Conservation (phyloP, 23 red algal genomes). For the Cyanidiococcus yangmingshanensis region DNA sequence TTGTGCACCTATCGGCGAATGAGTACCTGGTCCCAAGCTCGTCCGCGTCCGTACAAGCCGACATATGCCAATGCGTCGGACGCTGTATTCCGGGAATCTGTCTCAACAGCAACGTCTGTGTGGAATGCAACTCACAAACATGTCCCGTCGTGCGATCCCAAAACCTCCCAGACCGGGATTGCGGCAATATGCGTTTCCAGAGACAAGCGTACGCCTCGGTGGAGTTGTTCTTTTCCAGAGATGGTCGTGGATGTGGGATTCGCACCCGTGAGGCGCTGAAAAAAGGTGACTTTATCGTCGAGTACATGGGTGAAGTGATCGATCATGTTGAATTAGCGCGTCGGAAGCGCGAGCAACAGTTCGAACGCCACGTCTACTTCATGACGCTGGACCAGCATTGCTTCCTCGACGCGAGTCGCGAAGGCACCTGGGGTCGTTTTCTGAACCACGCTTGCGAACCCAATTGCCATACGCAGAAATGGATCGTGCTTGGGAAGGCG, state of each 20-base stretch:
- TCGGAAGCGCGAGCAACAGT: conserved; percentile 46
- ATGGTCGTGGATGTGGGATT: conserved; percentile 58
- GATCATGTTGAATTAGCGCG: conserved; percentile 40
- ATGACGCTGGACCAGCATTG: conserved; percentile 70
- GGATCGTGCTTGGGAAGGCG: conserved; percentile 69
- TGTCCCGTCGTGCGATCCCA: conserved; percentile 43
- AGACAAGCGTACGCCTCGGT: conserved; percentile 42
- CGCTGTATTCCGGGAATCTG: conserved; percentile 57
- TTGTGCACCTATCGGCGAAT: conserved; percentile 29
- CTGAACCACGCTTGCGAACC: conserved; percentile 91
- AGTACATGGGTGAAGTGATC: conserved; percentile 92
- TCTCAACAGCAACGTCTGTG: conserved; percentile 49
- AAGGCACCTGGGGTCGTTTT: conserved; percentile 62
- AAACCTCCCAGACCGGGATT: conserved; percentile 6
- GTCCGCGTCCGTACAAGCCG: neutral
- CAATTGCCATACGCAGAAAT: conserved; percentile 80
- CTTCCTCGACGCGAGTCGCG: conserved; percentile 71
- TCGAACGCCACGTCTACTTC: conserved; percentile 86
- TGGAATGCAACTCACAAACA: conserved; percentile 57
- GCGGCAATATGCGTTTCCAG: conserved; percentile 77
- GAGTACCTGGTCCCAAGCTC: conserved; percentile 13
- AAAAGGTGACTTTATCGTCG: conserved; percentile 60
- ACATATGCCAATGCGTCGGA: neutral
- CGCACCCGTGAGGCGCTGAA: conserved; percentile 36
- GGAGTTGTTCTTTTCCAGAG: conserved; percentile 26